Base-by-base conservation (phyloP, 768 basidiomycete species). In the Tricholoma terreum region DNA sequence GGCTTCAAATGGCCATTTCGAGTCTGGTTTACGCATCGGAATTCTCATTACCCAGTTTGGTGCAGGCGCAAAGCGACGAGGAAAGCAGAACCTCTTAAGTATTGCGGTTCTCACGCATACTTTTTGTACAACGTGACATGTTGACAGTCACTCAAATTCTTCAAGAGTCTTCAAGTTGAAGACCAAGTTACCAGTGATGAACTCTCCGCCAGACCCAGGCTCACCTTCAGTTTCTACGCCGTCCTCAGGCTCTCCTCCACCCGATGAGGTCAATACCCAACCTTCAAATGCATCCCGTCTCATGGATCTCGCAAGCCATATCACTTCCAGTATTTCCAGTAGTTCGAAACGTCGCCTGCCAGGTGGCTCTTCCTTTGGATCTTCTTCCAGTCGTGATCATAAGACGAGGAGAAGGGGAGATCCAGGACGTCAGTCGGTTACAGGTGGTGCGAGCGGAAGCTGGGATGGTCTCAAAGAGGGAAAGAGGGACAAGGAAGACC, bases 401-500 rank as follows among this genome's bases (percentile, higher is more conserved):
- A 84, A 84, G 60, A 73, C 77, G 15, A 71, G 83, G 60, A 77
- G 77, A 54, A 72, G 80, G 42, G 80, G 78, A 49, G 82, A 80
- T 60, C 65, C 71, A 55, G 66, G 61, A 27, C 69, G 70, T 27
- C 30, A 40, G 42, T 54, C 21, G 50, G 60, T 30, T 22, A 49
- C 43, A 42, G 61, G 57, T 55, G 36, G 55, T 38, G 36, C 40
- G 55, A 66, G 30, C 35, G 68, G 9, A 58, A 62, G 45, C 62
- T 69, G 58, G 65, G 67, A 27, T 14, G 42, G 69, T 65, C 50
- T 70, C 38, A 77, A 80, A 33, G 69, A 70, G 17, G 70, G 68
- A n/a, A 81, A 77, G 65, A 70, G 80, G 55, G 82, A 84, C 52
- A 84, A 82, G 60, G 82, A 83, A 42, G 83, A 84, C 11, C 15